Base-by-base conservation (phyloP, 768 basidiomycete species). In the Leucosporidium creatinivorum region DNA sequence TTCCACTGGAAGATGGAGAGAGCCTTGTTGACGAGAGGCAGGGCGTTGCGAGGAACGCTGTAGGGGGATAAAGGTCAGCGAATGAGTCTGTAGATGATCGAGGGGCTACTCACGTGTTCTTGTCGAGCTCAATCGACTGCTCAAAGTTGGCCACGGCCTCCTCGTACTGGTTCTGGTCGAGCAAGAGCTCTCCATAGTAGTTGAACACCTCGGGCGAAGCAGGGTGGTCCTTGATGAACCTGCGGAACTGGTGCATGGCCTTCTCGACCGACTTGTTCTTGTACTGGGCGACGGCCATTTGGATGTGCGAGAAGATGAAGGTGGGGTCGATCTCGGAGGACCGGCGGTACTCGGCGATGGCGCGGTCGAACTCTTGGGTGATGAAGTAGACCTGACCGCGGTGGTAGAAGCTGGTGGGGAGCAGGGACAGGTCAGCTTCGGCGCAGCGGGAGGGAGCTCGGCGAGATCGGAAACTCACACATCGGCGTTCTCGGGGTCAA, bases 341-440 rank as follows among this genome's bases (percentile, higher is more conserved):
- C 77, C 90, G 87, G 30, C 84, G 86, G 82, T 98, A 99, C 79
- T 98, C 90, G 74, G 86, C 84, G 23, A 92, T 88, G 0, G 96
- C 96, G 56, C 88, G 83, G 5, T 80, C 80, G 77, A 88, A 97
- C 71, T 96, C 87, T 78, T 87, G 88, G 83, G 93, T 89, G 77
- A 98, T 94, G 81, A 98, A 99, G 77, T 89, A 82, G 49, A 98
- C 93, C 82, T 99, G 96, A 55, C 94, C 96, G 73, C 93, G 91
- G 78, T 99, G 96, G 79, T 99, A 99, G 81, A 91, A 98, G 65
- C 72, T 75, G 68, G 33, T 15, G 23, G 19, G 10, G 39, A 12
- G 1, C 15, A 3, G 23, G 0, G 49, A 3, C 2, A 23, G 1
- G 54, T 61, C 55, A 62, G 55, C 19, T 7, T 9, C 10, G 28